phyloP scores from a whole-genome alignment of 768 basidiomycete genomes.

The Russula abietina region DNA sequence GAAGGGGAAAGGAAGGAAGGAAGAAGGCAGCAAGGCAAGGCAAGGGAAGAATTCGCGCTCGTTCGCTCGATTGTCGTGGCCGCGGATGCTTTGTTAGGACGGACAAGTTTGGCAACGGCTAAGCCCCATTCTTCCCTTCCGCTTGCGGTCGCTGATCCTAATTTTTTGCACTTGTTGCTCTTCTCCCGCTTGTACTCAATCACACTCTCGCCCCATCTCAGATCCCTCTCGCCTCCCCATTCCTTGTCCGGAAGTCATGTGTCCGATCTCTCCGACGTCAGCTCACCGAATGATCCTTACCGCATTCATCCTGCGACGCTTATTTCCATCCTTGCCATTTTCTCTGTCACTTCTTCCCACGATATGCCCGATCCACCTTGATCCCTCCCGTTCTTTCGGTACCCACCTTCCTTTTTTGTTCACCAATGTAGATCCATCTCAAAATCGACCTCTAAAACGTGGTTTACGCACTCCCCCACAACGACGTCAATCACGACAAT shows the following conservation, averaged over 20 bases:
- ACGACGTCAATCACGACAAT: constrained; percentile 2
- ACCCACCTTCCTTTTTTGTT: background rate
- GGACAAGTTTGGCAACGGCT: constrained; percentile 11
- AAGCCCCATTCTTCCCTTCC: constrained; percentile 1
- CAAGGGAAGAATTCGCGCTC: background rate
- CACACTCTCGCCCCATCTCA: constrained; percentile 3
- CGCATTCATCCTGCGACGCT: constrained; percentile 12
- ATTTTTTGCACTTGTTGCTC: constrained; percentile 1
- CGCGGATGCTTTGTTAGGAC: constrained; percentile 5
- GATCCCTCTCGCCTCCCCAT: background rate
- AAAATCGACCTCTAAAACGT: background rate
- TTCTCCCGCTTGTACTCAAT: background rate
- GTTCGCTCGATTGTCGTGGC: constrained; percentile 8
- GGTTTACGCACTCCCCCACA: background rate
- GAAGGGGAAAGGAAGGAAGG: constrained; percentile 24
- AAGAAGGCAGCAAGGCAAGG: constrained; percentile 10
- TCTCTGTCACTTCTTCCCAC: constrained; percentile 1
- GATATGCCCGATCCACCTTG: constrained; percentile 21
- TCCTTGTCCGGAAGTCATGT: constrained; percentile 14
- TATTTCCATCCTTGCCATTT: constrained; percentile 15
- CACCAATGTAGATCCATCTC: background rate
- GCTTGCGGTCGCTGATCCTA: constrained; percentile 16
- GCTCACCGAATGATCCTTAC: background rate
- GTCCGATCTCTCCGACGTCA: constrained; percentile 24
- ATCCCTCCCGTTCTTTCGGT: background rate